Conservation (phyloP, 352 stramenopile genomes). For the Phytophthora kernoviae region DNA sequence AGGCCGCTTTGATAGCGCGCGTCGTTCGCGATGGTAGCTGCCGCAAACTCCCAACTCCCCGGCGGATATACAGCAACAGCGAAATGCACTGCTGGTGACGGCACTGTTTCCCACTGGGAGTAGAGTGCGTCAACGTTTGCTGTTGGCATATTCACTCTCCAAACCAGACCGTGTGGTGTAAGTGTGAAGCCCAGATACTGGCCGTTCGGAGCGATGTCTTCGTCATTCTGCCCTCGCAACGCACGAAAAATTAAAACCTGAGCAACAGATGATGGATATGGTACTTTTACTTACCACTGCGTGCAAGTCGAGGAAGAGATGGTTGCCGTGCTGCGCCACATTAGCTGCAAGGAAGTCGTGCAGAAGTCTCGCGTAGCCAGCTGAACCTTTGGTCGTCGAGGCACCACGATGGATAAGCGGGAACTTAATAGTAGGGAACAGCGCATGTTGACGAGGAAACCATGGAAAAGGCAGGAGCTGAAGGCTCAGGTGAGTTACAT, state of each 20-base stretch:
- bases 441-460: slow-evolving; percentile 55
- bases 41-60: slow-evolving; percentile 65
- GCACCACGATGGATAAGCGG: slow-evolving; percentile 36
- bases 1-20: slow-evolving; percentile 53
- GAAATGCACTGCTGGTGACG: slow-evolving; percentile 6
- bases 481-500: slow-evolving; percentile 74
- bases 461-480: slow-evolving; percentile 88
- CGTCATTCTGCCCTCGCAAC: slow-evolving; percentile 41
- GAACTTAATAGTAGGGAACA: slow-evolving; percentile 47
- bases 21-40: slow-evolving; percentile 53
- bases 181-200: slow-evolving; percentile 47
- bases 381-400: slow-evolving; percentile 40
- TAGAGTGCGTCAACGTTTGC: slow-evolving; percentile 16
- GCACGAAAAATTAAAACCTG: neutral
- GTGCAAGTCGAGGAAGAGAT: slow-evolving; percentile 64
- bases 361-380: slow-evolving; percentile 49
- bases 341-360: slow-evolving; percentile 51
- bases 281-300: slow-evolving; percentile 37
- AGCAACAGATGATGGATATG: neutral
- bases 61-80: slow-evolving; percentile 20
- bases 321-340: slow-evolving; percentile 15
- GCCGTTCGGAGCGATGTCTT: slow-evolving; percentile 40
- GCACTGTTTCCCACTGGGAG: slow-evolving; percentile 18
- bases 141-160: slow-evolving; percentile 38
- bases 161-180: slow-evolving; percentile 48